A percentile compares a stretch with the other conserved stretches of the same genome.
Conservation (phyloP, 164 flowering plant species). For the Macadamia integrifolia region DNA sequence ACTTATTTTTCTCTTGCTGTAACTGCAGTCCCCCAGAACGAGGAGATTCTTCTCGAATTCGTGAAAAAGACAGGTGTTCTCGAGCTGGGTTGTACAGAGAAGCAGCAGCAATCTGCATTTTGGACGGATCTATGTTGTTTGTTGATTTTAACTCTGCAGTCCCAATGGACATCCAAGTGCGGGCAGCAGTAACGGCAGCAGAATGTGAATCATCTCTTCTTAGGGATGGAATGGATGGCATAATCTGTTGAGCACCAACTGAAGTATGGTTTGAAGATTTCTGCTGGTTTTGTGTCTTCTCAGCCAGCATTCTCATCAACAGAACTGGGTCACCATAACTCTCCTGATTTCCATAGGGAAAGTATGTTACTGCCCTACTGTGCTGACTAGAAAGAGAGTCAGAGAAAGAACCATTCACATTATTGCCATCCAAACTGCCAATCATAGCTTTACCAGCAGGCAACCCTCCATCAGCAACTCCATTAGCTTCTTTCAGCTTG, state of each 20-base stretch:
- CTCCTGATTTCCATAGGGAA: conserved; percentile 33
- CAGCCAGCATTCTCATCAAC: conserved; percentile 54
- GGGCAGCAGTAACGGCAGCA: conserved; percentile 59
- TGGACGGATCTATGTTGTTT: conserved; percentile 28
- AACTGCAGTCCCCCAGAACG: conserved; percentile 27
- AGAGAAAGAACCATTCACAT: conserved; percentile 18
- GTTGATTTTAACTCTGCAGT: conserved; percentile 36
- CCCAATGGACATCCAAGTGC: conserved; percentile 81
- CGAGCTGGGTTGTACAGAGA: conserved; percentile 45
- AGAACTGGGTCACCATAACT: conserved; percentile 69
- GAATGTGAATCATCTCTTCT: conserved; percentile 46
- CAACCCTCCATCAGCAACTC: conserved; percentile 31
- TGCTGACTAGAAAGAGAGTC: conserved; percentile 26
- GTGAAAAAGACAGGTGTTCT: conserved; percentile 34
- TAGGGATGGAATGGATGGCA: conserved; percentile 30
- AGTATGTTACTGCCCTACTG: conserved; percentile 21
- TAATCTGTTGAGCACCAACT: conserved; percentile 21
- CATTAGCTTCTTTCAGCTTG: conserved; percentile 33
- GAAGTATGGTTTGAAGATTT: conserved; percentile 25
- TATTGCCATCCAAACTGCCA: conserved; percentile 19
- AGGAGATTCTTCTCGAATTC: conserved; percentile 35
- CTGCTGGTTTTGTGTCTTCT: conserved; percentile 48
- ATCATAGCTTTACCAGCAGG: conserved; percentile 35
- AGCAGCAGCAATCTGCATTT: conserved; percentile 52
- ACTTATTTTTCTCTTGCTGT: conserved; percentile 36